Evolutionary conservation across 805 yeast species (phyloP), one percentile per base, ranked within the genome.

Genomic region (Ogataea saltuana): DNA sequence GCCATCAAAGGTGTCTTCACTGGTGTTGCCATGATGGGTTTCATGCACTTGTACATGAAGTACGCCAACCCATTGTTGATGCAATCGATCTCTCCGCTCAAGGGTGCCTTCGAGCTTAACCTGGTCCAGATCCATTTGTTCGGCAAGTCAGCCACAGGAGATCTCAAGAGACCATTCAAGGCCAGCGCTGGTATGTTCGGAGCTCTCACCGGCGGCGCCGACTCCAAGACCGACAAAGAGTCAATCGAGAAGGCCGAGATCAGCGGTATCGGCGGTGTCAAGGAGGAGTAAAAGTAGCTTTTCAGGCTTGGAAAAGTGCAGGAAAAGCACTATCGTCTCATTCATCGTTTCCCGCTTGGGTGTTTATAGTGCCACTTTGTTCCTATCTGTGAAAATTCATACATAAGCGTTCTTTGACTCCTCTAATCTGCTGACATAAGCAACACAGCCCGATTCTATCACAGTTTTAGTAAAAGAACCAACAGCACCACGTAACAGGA

Each of bases 31-130:
- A 88, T 93, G 96, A 90, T 93, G 90, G 95, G 85, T 19, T 86
- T 91, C 82, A 90, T 91, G 98, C 99, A 93, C 70, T 62, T 93
- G 50, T 91, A 91, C 81, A 81, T 93, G 95, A 85, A 88, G 70
- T 93, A 88, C 77, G 89, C 97, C 67, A 89, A 93, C 71, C 99
- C 99, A 47, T 78, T 93, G 64, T 81, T 93, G 55, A 85, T 91
- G 89, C 98, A 93, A 74, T 82, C 90, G 51, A 79, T 93, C 56
- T 79, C 95, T 41, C 91, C 97, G 40, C 72, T 93, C 59, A 93
- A 93, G 79, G 72, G 86, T 56, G 96, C 95, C 35, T 70, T 88
- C 44, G 98, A 93, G 72, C 72, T 87, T 60, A 89, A 89, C 71
- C 80, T 88, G 55, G 96, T 91, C 58, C 82, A 88, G 75, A 88